A percentile compares a stretch with the other conserved stretches of the same genome.
phyloP scores from a whole-genome alignment of 305 asterid genomes.

The Solanum hybrid region DNA sequence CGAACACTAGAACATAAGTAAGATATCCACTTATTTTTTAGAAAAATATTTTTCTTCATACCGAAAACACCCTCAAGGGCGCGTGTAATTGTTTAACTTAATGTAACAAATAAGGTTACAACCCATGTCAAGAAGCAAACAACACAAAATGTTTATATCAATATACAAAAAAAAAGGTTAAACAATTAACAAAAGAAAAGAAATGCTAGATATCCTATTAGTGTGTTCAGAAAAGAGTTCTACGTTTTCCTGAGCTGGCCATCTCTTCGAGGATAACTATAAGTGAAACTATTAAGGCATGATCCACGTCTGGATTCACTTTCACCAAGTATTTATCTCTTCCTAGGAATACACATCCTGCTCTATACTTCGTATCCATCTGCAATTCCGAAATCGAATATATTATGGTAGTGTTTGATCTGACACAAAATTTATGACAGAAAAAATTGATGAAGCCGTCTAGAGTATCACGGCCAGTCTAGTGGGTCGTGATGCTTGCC shows the following conservation, averaged over 20 bases:
- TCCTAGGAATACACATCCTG: constrained; percentile 13
- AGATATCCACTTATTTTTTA: no score
- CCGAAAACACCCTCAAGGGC: no score
- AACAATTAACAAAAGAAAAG: not conserved
- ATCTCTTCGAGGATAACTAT: constrained; percentile 28
- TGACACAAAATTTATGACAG: no score
- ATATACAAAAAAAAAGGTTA: not conserved
- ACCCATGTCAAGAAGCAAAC: not conserved
- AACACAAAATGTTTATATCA: not conserved
- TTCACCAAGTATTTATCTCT: constrained; percentile 15
- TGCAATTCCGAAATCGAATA: no score
- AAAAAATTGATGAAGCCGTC: no score
- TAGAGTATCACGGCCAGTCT: no score
- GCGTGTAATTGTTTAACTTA: not conserved
- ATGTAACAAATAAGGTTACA: not conserved
- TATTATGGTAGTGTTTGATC: no score
- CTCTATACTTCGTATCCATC: not conserved
- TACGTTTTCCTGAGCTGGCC: not conserved
- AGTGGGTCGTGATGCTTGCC: no score
- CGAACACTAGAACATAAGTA: no score
- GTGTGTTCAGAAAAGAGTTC: not conserved
- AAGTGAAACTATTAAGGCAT: constrained; percentile 33
- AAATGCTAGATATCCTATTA: not conserved
- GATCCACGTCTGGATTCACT: constrained; percentile 25
- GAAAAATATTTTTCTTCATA: no score